A percentile compares a stretch with the other conserved stretches of the same genome.
Conservation (phyloP, 305 asterid genomes). For the Ajuga reptans region DNA sequence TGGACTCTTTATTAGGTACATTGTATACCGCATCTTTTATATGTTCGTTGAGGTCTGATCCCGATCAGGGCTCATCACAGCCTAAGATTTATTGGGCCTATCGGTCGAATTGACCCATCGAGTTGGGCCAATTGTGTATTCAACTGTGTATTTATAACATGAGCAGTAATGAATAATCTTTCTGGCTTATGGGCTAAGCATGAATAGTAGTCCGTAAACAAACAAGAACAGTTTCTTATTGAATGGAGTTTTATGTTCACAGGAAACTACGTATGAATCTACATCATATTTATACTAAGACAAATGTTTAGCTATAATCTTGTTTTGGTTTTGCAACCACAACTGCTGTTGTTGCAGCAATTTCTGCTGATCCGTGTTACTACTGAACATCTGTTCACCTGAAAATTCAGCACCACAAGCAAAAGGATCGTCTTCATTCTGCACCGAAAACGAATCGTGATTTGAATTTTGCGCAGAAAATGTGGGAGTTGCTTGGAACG, state of each 20-base stretch:
- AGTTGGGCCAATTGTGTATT: too few relatives aligned
- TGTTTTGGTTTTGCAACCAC: conserved; percentile 82
- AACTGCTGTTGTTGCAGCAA: conserved; percentile 46
- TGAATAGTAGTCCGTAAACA: neutral
- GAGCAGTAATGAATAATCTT: neutral
- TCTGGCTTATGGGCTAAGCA: too few relatives aligned
- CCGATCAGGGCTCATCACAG: too few relatives aligned
- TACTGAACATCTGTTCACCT: conserved; percentile 27
- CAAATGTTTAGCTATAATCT: conserved; percentile 57
- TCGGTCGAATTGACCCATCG: too few relatives aligned
- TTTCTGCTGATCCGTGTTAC: conserved; percentile 35
- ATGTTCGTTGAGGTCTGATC: too few relatives aligned
- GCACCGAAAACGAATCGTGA: neutral
- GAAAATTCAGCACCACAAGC: conserved; percentile 22
- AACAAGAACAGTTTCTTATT: neutral
- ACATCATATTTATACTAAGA: neutral
- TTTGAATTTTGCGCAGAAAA: conserved; percentile 39
- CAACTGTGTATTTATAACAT: neutral
- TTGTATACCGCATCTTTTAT: too few relatives aligned
- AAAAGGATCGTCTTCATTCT: conserved; percentile 54
- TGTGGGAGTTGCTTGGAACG: conserved; percentile 49
- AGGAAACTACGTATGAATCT: neutral
- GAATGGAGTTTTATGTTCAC: neutral
- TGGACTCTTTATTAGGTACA: too few relatives aligned
- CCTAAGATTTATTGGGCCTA: too few relatives aligned